Evolutionary conservation across 139 green algal species (phyloP).

Genomic region (Asterochloris erici): DNA sequence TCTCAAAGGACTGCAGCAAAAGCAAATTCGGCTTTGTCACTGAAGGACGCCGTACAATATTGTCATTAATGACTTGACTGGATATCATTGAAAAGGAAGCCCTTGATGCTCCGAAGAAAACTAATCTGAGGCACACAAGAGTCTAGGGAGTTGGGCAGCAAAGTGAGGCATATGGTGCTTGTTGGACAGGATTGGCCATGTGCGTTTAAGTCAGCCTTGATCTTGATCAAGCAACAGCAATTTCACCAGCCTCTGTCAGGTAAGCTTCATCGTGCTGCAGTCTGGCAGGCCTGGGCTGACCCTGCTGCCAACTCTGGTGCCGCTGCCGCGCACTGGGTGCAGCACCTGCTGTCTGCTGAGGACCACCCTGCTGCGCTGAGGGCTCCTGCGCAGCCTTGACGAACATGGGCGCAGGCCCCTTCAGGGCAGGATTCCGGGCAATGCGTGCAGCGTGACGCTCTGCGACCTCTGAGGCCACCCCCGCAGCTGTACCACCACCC

Average conservation of each 20-base stretch:
- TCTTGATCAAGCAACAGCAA: conserved; percentile 2
- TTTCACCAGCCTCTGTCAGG: not conserved
- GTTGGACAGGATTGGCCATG: too few species aligned
- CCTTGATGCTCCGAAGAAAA: too few species aligned
- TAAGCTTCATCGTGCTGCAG: conserved; percentile 16
- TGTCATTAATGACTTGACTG: too few species aligned
- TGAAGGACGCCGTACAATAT: too few species aligned
- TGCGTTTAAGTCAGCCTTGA: too few species aligned
- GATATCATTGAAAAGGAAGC: too few species aligned
- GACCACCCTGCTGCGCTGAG: not conserved
- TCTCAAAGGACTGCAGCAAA: too few species aligned
- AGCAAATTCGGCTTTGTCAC: too few species aligned
- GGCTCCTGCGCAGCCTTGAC: conserved; percentile 1
- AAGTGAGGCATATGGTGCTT: too few species aligned
- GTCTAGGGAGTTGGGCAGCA: too few species aligned
- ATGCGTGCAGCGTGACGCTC: conserved; percentile 22
- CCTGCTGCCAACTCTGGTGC: not conserved
- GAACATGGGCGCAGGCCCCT: conserved; percentile 23
- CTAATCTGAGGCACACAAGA: too few species aligned
- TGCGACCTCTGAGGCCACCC: not conserved
- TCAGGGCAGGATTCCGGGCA: conserved; percentile 21
- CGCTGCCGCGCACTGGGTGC: not conserved
- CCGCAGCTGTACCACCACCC: conserved; percentile 26
- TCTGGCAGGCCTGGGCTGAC: not conserved
- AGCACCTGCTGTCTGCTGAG: not conserved